These are phyloP conservation scores for Paspalum vaginatum DNA, from an alignment of 176 grass and related monocot genomes.

Conservation along the genomic window DNA sequence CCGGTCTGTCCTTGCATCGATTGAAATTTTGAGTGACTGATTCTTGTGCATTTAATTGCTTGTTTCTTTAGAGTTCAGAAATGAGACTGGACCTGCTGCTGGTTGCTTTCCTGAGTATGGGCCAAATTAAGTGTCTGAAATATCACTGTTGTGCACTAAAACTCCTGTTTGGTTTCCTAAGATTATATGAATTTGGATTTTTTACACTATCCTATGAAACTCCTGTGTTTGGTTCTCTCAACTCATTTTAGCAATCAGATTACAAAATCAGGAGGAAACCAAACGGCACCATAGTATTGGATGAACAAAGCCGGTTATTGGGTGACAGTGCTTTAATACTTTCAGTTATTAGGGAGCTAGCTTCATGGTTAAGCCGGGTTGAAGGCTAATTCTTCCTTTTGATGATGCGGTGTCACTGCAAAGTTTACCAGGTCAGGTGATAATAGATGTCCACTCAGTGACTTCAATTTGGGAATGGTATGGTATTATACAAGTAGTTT, in stretches of 20 bases:
- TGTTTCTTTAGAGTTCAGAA: slow-evolving; percentile 11
- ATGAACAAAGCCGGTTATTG: slow-evolving; percentile 4
- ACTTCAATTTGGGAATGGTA: not conserved
- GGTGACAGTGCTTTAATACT: slow-evolving; percentile 3
- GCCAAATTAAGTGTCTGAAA: not conserved
- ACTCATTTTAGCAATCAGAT: too few species aligned
- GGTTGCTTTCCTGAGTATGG: slow-evolving; percentile 28
- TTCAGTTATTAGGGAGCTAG: not conserved
- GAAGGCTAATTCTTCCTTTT: slow-evolving; percentile 19
- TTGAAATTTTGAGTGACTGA: not conserved
- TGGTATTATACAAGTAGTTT: not conserved
- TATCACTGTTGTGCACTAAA: slow-evolving; percentile 27
- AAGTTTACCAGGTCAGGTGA: not conserved
- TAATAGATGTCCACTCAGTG: not conserved
- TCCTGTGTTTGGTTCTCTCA: too few species aligned
- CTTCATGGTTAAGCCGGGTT: not conserved
- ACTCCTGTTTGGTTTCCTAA: too few species aligned
- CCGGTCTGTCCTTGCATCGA: not conserved
- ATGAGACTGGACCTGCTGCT: not conserved
- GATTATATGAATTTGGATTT: too few species aligned
- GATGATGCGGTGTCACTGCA: not conserved
- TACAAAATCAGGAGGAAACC: too few species aligned
- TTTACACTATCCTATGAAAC: too few species aligned
- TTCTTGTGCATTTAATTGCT: slow-evolving; percentile 30
- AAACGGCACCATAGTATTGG: slow-evolving; percentile 15